Percentiles rank a stretch among this genome's conserved stretches.
Evolutionary conservation across 2,329 filamentous ascomycete genomes (phyloP).

Genomic region (Pseudogymnoascus sp.): DNA sequence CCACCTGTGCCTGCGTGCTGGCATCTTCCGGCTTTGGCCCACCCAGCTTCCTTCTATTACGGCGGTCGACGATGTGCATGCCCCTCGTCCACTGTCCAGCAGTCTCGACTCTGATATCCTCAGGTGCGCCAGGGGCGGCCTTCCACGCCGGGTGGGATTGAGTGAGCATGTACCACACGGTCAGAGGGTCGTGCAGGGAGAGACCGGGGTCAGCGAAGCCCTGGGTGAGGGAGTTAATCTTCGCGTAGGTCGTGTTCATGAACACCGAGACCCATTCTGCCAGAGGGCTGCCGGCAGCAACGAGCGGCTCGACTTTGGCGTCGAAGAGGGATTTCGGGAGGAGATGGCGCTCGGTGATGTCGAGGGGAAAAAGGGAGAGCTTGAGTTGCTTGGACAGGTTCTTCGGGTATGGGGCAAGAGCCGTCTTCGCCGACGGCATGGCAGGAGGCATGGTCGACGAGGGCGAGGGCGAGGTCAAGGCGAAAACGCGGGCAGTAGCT

Average conservation of each 20-base stretch:
- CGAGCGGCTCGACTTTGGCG: slow-evolving; percentile 43
- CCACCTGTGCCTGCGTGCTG: slow-evolving; percentile 29
- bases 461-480: slow-evolving; percentile 66
- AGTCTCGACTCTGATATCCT: slow-evolving; percentile 87
- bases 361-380: slow-evolving; percentile 65
- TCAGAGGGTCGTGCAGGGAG: slow-evolving; percentile 69
- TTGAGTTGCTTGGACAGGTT: slow-evolving; percentile 55
- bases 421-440: slow-evolving; percentile 31
- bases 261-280: slow-evolving; percentile 67
- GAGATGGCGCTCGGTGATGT: slow-evolving; percentile 66
- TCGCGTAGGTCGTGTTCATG: slow-evolving; percentile 60
- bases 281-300: slow-evolving; percentile 59
- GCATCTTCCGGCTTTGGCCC: slow-evolving; percentile 29
- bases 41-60: slow-evolving; percentile 48
- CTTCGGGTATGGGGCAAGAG: slow-evolving; percentile 53
- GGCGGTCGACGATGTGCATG: slow-evolving; percentile 76
- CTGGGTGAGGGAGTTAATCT: slow-evolving; percentile 55
- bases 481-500: slow-evolving; percentile 67
- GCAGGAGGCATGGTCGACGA: slow-evolving; percentile 71
- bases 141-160: slow-evolving; percentile 51
- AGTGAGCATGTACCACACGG: slow-evolving; percentile 69
- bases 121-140: slow-evolving; percentile 44
- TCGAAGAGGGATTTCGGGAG: slow-evolving; percentile 54
- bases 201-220: slow-evolving; percentile 51
- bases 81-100: slow-evolving; percentile 90